Percentiles rank a stretch among this genome's conserved stretches.
Conservation (phyloP, 352 stramenopile genomes). For the Phytophthora vignae region DNA sequence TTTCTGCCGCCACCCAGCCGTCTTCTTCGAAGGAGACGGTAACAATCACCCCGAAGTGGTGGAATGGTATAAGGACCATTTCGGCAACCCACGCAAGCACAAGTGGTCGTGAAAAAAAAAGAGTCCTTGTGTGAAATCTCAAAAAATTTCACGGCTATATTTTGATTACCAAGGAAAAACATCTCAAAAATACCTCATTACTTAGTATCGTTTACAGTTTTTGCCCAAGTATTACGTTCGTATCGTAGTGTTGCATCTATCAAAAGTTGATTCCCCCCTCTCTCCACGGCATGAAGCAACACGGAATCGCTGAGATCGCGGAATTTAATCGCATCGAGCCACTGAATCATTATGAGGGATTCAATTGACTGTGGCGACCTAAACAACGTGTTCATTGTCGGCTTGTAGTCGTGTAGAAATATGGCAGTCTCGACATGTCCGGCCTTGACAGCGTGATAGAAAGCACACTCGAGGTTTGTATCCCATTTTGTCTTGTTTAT, state of each 20-base stretch:
- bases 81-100: constrained; percentile 16
- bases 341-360: constrained; percentile 22
- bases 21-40: constrained; percentile 4
- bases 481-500: constrained; percentile 21
- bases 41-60: constrained; percentile 17
- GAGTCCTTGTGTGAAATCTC: too few relatives aligned
- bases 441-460: constrained; percentile 17
- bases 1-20: background rate
- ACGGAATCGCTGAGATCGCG: background rate
- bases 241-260: too few relatives aligned
- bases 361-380: background rate
- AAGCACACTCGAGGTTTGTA: constrained; percentile 1
- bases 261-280: background rate
- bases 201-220: too few relatives aligned
- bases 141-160: too few relatives aligned
- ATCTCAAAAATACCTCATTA: too few relatives aligned
- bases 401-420: constrained; percentile 9
- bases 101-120: background rate
- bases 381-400: background rate
- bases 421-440: constrained; percentile 27
- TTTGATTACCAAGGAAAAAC: too few relatives aligned
- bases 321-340: constrained; percentile 5
- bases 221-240: too few relatives aligned
- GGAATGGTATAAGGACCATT: constrained; percentile 19
- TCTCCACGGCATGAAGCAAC: constrained; percentile 4